Base-by-base conservation (phyloP, 176 grass and related monocot species). In the Thalia dealbata region DNA sequence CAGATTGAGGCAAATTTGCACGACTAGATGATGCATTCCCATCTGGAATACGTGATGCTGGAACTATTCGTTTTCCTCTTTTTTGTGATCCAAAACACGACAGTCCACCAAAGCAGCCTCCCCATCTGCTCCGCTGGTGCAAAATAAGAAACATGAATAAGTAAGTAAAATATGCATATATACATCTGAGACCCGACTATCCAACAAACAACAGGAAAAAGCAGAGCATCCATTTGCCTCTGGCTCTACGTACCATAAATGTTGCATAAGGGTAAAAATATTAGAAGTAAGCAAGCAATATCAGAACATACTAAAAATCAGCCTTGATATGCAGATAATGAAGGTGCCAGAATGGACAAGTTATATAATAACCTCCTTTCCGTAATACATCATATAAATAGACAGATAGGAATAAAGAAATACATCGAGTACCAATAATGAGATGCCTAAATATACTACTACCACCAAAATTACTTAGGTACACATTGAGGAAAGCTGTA, bases 81-180 rank as follows among this genome's bases (percentile, higher is more conserved):
- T 74, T 74, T 43, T 74, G 72, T 61, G 72, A 74, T 44, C 72
- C 72, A 61, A 74, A 74, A 74, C 72, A 74, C 19, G 72, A 74
- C n/a, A 74, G 8, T 61, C 72, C 72, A 61, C 72, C 72, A 74
- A 74, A 61, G 72, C 72, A 74, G 55, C 29, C 72, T 15, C 72
- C 55, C 72, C 72, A 74, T 74, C 72, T 61, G 61, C 54, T 74
- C 72, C 30, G 12, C 72, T 74, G 72, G 72, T 28, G 23, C 55
- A 74, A 73, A 73, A 69, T 69, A 71, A 71, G 51, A 73, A 73
- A 73, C 27, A 59, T 38, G 29, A 12, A 56, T 58, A 1, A 73
- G 71, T 58, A 38, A 6, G 29, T 73, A 56, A 14, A 21, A 73
- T 3, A 50, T 14, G 10, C 9, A 50, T 50, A 50, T 7, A 13